A percentile compares a stretch with the other conserved stretches of the same genome.
Conservation (phyloP, 371 early-diverging fungal genomes). For the Mortierella sp. region DNA sequence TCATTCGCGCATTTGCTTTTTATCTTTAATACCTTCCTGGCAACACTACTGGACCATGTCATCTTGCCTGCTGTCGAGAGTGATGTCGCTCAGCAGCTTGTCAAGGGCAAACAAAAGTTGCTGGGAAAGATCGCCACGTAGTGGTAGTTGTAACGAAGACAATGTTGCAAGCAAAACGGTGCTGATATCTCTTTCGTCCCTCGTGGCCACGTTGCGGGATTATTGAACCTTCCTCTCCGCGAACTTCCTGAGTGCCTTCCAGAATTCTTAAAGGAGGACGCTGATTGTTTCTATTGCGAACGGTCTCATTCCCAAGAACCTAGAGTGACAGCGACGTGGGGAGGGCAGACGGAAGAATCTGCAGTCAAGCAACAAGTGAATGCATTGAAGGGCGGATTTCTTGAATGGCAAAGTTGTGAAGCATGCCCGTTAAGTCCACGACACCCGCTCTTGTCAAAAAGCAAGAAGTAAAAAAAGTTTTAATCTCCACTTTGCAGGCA, state of each 20-base stretch:
- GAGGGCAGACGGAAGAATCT: not conserved
- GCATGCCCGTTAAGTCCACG: too few species aligned
- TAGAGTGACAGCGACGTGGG: not conserved
- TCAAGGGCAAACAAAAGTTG: not conserved
- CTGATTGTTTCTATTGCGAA: not conserved
- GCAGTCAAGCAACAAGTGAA: not conserved
- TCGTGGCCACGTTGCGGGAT: not conserved
- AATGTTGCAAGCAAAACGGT: not conserved
- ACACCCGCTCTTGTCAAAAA: too few species aligned
- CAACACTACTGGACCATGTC: not conserved
- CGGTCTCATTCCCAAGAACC: not conserved
- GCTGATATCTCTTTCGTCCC: not conserved
- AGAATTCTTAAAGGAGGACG: not conserved
- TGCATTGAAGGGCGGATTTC: conserved; percentile 1
- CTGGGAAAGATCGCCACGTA: not conserved
- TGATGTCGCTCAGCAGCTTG: not conserved
- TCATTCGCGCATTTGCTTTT: too few species aligned
- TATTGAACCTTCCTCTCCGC: not conserved
- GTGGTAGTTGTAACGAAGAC: not conserved
- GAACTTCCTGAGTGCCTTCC: not conserved
- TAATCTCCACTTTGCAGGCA: too few species aligned
- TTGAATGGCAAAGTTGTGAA: not conserved
- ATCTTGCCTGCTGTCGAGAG: not conserved
- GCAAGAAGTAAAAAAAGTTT: too few species aligned
- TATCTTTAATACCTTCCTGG: too few species aligned